Base-by-base conservation (phyloP, 2,329 filamentous ascomycete species). In the Aspergillus floridensis region DNA sequence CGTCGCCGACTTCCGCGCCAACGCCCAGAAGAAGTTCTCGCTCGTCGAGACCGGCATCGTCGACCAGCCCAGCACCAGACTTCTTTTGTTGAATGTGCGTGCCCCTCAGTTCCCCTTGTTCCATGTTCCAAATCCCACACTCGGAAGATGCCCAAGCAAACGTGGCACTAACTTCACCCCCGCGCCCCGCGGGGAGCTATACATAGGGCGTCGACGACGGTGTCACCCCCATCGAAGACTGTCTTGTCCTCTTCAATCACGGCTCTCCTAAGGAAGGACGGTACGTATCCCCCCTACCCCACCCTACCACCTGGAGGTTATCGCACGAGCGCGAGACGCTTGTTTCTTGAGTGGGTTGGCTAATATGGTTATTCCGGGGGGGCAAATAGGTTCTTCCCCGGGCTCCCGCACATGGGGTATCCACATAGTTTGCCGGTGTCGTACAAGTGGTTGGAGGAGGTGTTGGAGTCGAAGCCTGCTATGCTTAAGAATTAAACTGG, bases 211-310 rank as follows among this genome's bases (percentile, higher is more conserved):
- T 82, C 3, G 77, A 81, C 56, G 87, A 89, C 65, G 86, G 86
- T 0, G 73, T 89, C 49, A 88, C 88, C 79, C 87, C 87, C 0
- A 87, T 89, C 59, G 87, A 89, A 68, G 87, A 89, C 68, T 86
- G 81, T 14, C 82, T 87, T 75, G 74, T 89, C 54, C 74, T 89
- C 56, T 84, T 88, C 64, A 85, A 88, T 70, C 81, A 88, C 64
- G 87, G 87, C 2, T 80, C 78, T 32, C 85, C 85, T 12, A 90
- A 90, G 75, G 86, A 89, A 73, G 85, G 80, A 11, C 79, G 86
- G 52, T 87, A 52, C 7, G 60, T 12, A 19, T 4, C 50, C 2
- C 35, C 11, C 26, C 26, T 29, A 29, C 26, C 7, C 7, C 26
- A 2, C 26, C 26, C 26, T 29, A 29, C 7, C 26, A 2, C 26